These are phyloP conservation scores for Eragrostis tef DNA, from an alignment of 202 grass and related monocot genomes.

Conservation along the genomic window DNA sequence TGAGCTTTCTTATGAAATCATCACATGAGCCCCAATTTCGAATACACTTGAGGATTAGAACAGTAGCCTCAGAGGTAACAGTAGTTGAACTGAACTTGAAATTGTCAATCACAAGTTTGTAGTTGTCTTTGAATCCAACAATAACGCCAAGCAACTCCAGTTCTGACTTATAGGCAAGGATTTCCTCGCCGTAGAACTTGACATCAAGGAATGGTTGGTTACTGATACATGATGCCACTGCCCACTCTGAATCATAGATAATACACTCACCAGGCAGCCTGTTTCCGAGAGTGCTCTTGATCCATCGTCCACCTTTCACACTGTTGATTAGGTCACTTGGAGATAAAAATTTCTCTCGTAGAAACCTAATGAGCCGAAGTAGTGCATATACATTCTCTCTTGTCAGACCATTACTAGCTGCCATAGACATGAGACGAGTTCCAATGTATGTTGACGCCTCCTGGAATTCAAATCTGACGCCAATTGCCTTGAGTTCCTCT, in stretches of 20 bases:
- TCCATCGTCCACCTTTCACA: constrained; percentile 54
- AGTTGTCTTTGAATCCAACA: constrained; percentile 55
- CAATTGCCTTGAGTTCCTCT: constrained; percentile 56
- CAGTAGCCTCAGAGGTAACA: constrained; percentile 50
- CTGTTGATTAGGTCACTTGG: constrained; percentile 47
- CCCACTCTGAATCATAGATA: constrained; percentile 58
- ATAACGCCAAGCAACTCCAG: constrained; percentile 68
- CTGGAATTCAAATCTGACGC: constrained; percentile 63
- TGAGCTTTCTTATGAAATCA: constrained; percentile 51
- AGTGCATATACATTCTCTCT: constrained; percentile 52
- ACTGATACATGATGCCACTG: constrained; percentile 52
- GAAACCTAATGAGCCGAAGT: constrained; percentile 67
- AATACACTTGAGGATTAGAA: constrained; percentile 63
- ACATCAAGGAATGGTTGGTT: constrained; percentile 63
- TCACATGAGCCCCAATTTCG: constrained; percentile 10
- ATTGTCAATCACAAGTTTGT: constrained; percentile 56
- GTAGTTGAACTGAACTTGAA: constrained; percentile 53
- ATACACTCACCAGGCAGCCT: constrained; percentile 49
- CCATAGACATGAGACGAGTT: constrained; percentile 49
- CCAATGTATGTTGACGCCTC: constrained; percentile 60
- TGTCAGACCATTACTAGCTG: constrained; percentile 48
- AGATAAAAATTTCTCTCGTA: constrained; percentile 51
- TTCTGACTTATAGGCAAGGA: constrained; percentile 54
- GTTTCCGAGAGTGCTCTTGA: constrained; percentile 59
- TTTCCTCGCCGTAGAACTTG: constrained; percentile 49